phyloP scores from a whole-genome alignment of 495 filamentous ascomycete species.

The Extremus antarcticus region DNA sequence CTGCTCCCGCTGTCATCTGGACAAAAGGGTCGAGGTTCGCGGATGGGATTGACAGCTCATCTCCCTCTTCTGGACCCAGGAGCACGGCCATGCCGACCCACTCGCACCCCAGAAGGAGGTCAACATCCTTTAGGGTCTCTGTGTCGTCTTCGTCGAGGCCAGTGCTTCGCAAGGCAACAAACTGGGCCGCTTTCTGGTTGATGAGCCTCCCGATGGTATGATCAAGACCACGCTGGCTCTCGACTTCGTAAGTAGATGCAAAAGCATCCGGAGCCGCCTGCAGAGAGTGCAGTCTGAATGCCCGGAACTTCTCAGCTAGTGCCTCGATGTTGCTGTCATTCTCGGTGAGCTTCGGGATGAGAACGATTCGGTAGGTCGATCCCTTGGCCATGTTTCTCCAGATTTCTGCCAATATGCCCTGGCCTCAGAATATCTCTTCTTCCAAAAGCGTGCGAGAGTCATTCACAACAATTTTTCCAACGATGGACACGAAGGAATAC shows the following conservation, averaged over 20 bases:
- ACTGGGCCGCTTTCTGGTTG: conserved; percentile 36
- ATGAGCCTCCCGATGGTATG: conserved; percentile 35
- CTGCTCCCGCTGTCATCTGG: conserved; percentile 2
- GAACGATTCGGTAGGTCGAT: conserved; percentile 21
- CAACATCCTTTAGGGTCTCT: conserved; percentile 12
- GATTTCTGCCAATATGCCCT: too few species aligned
- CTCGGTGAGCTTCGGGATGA: conserved; percentile 15
- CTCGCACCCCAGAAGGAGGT: conserved; percentile 13
- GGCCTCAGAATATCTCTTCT: too few species aligned
- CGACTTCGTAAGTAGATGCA: conserved; percentile 38
- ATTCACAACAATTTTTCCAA: too few species aligned
- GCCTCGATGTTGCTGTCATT: conserved; percentile 3
- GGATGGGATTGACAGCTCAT: not conserved
- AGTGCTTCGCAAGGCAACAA: conserved; percentile 29
- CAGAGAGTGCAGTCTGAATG: conserved; percentile 27
- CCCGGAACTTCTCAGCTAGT: conserved; percentile 18
- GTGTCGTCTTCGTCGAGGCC: not conserved
- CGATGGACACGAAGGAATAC: too few species aligned
- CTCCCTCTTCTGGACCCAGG: conserved; percentile 22
- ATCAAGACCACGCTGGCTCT: conserved; percentile 33
- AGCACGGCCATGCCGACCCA: conserved; percentile 27
- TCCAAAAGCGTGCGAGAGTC: too few species aligned
- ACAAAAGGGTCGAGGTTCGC: conserved; percentile 3
- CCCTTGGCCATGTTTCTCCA: conserved; percentile 23
- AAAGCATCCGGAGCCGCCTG: conserved; percentile 33